phyloP scores from a whole-genome alignment of 164 flowering plant species.

The Magnolia kwangsiensis region DNA sequence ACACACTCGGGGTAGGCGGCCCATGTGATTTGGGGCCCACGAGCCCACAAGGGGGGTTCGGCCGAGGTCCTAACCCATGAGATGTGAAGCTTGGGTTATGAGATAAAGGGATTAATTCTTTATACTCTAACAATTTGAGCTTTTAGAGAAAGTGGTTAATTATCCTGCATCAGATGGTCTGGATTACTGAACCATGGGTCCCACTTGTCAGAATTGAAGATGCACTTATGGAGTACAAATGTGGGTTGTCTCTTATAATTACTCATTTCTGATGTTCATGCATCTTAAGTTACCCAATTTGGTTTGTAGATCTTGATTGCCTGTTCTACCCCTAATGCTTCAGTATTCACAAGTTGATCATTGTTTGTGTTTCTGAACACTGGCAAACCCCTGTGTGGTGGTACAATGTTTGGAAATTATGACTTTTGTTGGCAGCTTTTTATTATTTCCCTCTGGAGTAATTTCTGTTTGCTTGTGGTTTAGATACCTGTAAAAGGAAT shows the following conservation, averaged over 20 bases:
- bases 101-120: no score
- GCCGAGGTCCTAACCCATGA: no score
- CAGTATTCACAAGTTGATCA: no score
- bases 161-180: background rate
- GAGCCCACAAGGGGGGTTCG: no score
- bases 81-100: no score
- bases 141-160: no score
- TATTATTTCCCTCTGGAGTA: background rate
- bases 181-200: background rate
- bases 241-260: background rate
- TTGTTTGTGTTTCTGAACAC: background rate
- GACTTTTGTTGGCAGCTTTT: background rate
- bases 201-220: background rate
- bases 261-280: background rate
- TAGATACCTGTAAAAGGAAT: slow-evolving; percentile 76
- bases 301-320: background rate
- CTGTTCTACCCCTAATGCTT: background rate
- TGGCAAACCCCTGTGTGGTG: background rate
- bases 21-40: no score
- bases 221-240: no score
- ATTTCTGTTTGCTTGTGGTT: slow-evolving; percentile 12
- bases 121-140: no score
- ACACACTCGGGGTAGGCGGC: no score
- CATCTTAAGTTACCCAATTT: background rate
- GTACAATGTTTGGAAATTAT: background rate